phyloP scores from a whole-genome alignment of 306 rosid species.

The Inga oerstediana region DNA sequence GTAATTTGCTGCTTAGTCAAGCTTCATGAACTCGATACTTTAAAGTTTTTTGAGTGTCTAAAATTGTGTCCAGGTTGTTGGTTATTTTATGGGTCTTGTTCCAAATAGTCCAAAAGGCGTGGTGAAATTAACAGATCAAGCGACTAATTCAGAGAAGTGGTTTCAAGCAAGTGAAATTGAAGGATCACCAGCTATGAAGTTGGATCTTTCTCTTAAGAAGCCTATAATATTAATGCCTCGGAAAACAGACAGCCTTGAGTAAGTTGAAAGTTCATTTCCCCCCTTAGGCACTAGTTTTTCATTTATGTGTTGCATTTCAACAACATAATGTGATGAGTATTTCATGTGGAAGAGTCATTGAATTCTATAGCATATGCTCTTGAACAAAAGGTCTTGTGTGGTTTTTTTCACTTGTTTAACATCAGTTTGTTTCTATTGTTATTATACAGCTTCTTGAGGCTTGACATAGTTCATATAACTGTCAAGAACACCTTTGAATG shows the following conservation, averaged over 20 bases:
- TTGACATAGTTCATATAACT: constrained; percentile 93
- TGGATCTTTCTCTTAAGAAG: constrained; percentile 86
- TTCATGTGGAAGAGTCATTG: constrained; percentile 15
- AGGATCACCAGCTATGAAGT: constrained; percentile 96
- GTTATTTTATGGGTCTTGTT: constrained; percentile 94
- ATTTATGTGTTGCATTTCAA: neutral
- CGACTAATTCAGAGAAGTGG: constrained; percentile 93
- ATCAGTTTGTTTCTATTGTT: constrained; percentile 32
- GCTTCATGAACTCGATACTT: neutral
- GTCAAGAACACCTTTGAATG: constrained; percentile 80
- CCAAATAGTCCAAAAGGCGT: constrained; percentile 74
- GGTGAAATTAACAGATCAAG: constrained; percentile 83
- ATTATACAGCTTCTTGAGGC: constrained; percentile 86
- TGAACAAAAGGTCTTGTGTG: constrained; percentile 19
- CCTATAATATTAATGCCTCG: constrained; percentile 96
- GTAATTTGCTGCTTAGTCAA: constrained; percentile 45
- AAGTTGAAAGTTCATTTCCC: constrained; percentile 35
- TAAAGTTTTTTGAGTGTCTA: constrained; percentile 20
- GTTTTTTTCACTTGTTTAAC: constrained; percentile 29
- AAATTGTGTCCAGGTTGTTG: constrained; percentile 65
- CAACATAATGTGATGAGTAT: constrained; percentile 13
- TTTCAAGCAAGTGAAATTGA: constrained; percentile 87
- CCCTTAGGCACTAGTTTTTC: neutral
- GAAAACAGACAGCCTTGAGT: constrained; percentile 91
- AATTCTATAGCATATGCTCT: constrained; percentile 8